Conservation (phyloP, 2,329 filamentous ascomycete species). For the Aspergillus sp. region DNA sequence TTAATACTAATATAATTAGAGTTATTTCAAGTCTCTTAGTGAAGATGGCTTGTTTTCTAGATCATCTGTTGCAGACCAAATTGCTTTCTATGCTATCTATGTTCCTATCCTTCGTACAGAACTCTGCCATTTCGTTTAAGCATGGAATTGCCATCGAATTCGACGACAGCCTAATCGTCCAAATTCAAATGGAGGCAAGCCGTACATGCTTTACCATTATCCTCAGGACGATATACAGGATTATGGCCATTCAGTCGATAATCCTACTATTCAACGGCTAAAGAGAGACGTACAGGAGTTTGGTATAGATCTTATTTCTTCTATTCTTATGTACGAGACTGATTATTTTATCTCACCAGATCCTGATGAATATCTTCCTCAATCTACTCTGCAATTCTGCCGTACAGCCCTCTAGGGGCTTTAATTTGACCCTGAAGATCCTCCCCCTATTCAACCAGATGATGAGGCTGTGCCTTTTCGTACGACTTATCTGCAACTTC, state of each 20-base stretch:
- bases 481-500: background rate
- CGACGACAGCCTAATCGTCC: background rate
- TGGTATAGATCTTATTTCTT: background rate
- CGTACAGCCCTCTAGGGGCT: constrained; percentile 7
- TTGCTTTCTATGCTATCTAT: constrained; percentile 12
- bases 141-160: constrained; percentile 11
- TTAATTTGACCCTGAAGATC: constrained; percentile 8
- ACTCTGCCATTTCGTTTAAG: constrained; percentile 9
- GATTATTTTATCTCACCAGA: constrained; percentile 1
- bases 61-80: constrained; percentile 7
- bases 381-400: constrained; percentile 7
- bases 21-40: constrained; percentile 11
- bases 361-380: constrained; percentile 10
- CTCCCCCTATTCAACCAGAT: background rate
- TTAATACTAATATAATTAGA: constrained; percentile 2
- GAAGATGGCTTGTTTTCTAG: constrained; percentile 6
- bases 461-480: background rate
- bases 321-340: background rate
- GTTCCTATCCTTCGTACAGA: constrained; percentile 8
- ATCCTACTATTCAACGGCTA: background rate
- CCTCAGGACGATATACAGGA: constrained; percentile 5
- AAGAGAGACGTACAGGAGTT: background rate
- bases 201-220: constrained; percentile 3
- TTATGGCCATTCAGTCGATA: background rate
- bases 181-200: background rate